These are phyloP conservation scores for Apophysomyces sp. DNA, from an alignment of 371 early-diverging fungal species.

Conservation along the genomic window DNA sequence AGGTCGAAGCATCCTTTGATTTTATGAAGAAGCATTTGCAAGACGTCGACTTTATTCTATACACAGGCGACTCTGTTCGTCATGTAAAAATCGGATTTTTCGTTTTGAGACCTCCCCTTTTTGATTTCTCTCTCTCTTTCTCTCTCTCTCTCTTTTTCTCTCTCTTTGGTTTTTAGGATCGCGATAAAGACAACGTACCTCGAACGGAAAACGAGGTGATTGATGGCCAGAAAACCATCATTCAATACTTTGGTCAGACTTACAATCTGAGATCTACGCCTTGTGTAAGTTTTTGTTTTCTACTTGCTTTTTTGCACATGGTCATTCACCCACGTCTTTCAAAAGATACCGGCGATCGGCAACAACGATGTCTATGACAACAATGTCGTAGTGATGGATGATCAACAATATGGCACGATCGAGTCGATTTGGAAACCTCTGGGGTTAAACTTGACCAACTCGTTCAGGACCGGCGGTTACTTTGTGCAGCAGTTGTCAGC, in stretches of 20 bases:
- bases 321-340: neutral
- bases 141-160: conserved; percentile 1
- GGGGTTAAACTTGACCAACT: conserved; percentile 7
- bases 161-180: conserved; percentile 19
- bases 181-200: conserved; percentile 14
- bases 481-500: conserved; percentile 17
- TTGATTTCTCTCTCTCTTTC: neutral
- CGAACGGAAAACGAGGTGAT: conserved; percentile 17
- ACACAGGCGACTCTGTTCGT: conserved; percentile 36
- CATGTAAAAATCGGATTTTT: conserved; percentile 9
- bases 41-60: conserved; percentile 39
- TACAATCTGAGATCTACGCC: conserved; percentile 15
- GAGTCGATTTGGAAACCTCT: conserved; percentile 20
- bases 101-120: neutral
- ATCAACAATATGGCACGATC: conserved; percentile 8
- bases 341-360: conserved; percentile 35
- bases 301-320: neutral
- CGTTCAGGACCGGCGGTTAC: conserved; percentile 16
- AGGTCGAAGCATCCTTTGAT: conserved; percentile 28
- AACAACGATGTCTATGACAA: conserved; percentile 35
- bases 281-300: conserved; percentile 12
- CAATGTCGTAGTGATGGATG: conserved; percentile 3
- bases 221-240: conserved; percentile 16
- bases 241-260: conserved; percentile 19
- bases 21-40: conserved; percentile 24